Evolutionary conservation across 495 filamentous ascomycete species (phyloP), one percentile per base, ranked within the genome.

Genomic region (Copromyces sp.): DNA sequence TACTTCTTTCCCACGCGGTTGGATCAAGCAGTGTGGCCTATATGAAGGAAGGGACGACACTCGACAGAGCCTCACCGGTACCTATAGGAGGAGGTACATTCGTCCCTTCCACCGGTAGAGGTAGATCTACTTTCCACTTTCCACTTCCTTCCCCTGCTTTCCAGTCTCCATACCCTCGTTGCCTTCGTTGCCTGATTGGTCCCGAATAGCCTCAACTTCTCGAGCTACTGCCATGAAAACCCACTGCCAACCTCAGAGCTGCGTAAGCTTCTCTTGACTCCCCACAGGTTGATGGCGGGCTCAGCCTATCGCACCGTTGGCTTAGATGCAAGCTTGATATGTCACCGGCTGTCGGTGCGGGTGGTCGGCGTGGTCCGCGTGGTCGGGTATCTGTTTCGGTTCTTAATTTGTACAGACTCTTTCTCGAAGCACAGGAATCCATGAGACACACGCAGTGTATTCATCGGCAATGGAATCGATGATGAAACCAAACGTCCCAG

Each of bases 251-350:
- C 6, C 24, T 61, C 53, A 16, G 14, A 61, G 53, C 11, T 61
- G 29, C 29, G 24, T 61, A 65, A 65, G 14, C 53, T 65, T 3
- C 24, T 7, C 24, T 59, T 11, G 12, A 16, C 24, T 32, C 53
- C 1, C 29, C 53, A 35, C 53, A 29, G 3, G 0, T 3, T 2
- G 14, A 32, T 8, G 29, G 0, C 0, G 7, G 29, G 1, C 0
- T 32, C 29, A 61, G 24, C 53, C 53, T 65, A 65, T 65, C 14
- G 17, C 1, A 5, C 2, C 8, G 20, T 8, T 4, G 11, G 2
- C 9, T 3, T 32, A 2, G n/a, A 0, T 59, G 11, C 9, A 24
- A 12, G 0, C 47, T 59, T 3, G 3, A 0, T 16, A 29, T 59
- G 53, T 9, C 6, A 35, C 53, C 53, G 53, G 53, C 53, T 65